phyloP scores from a whole-genome alignment of 441 rosid species.

The Corymbia citriodora region DNA sequence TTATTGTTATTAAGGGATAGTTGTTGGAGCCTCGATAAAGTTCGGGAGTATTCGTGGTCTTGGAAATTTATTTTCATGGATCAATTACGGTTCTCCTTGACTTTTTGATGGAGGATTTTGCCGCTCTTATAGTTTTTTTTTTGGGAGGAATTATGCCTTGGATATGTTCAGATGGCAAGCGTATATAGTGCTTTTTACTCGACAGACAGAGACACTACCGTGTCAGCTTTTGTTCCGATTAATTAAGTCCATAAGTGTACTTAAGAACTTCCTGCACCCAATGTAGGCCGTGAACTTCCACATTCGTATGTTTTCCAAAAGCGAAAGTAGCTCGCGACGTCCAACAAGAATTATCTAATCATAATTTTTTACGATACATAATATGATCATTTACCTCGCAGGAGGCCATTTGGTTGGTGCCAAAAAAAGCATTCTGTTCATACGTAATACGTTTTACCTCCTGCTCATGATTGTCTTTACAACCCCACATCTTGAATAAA shows the following conservation, averaged over 20 bases:
- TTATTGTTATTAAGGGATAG: background rate
- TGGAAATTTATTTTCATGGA: background rate
- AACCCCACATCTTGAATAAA: background rate
- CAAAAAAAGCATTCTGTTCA: too few species aligned
- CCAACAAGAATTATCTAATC: background rate
- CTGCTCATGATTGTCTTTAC: background rate
- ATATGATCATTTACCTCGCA: too few species aligned
- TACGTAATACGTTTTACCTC: too few species aligned
- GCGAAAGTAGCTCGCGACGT: background rate
- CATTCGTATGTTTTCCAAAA: background rate
- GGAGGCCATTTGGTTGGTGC: too few species aligned
- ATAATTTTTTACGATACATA: background rate
- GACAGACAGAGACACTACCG: background rate
- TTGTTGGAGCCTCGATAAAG: background rate
- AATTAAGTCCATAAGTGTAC: background rate
- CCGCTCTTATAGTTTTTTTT: background rate
- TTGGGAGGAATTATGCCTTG: background rate
- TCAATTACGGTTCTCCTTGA: background rate
- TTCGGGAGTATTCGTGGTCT: background rate
- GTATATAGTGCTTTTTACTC: background rate
- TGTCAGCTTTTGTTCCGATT: background rate
- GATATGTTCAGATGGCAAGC: background rate
- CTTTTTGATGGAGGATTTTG: background rate
- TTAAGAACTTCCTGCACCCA: background rate
- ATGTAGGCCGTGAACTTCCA: background rate